Percentiles rank a stretch among this genome's conserved stretches.
Conservation (phyloP, 2,329 filamentous ascomycete genomes). For the Stylonectria norvegica region DNA sequence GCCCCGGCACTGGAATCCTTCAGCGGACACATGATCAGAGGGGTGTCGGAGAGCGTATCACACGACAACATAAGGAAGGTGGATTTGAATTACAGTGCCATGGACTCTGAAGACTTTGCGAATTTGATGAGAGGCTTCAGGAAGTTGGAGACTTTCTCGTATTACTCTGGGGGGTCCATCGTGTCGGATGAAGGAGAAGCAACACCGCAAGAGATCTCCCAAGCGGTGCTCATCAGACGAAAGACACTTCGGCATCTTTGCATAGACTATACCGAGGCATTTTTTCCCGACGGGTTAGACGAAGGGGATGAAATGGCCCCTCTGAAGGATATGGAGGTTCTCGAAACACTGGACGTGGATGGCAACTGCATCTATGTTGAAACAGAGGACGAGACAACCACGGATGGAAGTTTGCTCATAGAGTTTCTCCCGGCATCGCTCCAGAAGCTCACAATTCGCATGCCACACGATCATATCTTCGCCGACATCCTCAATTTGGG, state of each 20-base stretch:
- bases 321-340: slow-evolving; percentile 1
- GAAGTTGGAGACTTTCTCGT: slow-evolving; percentile 1
- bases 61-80: slow-evolving; percentile 2
- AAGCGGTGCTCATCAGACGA: neutral
- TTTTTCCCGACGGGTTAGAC: neutral
- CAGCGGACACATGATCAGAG: neutral
- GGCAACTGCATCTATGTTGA: neutral
- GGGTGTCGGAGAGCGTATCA: neutral
- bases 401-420: neutral
- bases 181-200: neutral
- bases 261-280: neutral
- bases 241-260: slow-evolving; percentile 1
- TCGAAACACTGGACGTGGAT: slow-evolving; percentile 1
- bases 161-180: neutral
- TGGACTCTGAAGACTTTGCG: neutral
- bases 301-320: neutral
- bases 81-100: neutral
- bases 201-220: neutral
- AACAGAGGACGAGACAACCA: neutral
- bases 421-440: slow-evolving; percentile 3
- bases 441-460: neutral
- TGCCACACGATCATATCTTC: neutral
- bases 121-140: neutral
- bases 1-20: slow-evolving; percentile 2
- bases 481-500: neutral